These are phyloP conservation scores for Alternaria rosae DNA, from an alignment of 2,329 filamentous ascomycete genomes.

Conservation along the genomic window DNA sequence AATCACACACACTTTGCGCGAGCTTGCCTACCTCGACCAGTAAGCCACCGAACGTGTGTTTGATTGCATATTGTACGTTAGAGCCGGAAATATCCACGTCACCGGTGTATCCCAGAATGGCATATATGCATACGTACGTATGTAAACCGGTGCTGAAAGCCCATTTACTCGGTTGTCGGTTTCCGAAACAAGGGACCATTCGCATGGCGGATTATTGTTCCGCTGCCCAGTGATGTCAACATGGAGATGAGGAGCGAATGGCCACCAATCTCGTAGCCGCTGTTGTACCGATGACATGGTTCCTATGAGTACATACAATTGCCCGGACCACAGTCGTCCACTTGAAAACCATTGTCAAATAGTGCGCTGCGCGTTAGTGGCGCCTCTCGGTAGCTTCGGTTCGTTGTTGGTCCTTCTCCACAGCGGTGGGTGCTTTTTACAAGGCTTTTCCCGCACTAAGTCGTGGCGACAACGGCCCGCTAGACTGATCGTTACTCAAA, in stretches of 20 bases:
- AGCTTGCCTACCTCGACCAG: constrained; percentile 12
- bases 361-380: constrained; percentile 13
- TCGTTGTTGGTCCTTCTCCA: constrained; percentile 7
- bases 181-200: constrained; percentile 12
- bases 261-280: constrained; percentile 1
- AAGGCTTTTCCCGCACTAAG: constrained; percentile 31
- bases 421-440: constrained; percentile 16
- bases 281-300: constrained; percentile 20
- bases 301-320: constrained; percentile 6
- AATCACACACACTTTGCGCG: constrained; percentile 6
- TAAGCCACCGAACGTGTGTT: constrained; percentile 14
- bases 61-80: constrained; percentile 1
- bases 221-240: constrained; percentile 15
- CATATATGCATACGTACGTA: constrained; percentile 8
- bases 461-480: constrained; percentile 32
- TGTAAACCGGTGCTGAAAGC: constrained; percentile 4
- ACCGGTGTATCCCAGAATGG: constrained; percentile 5
- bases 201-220: constrained; percentile 13
- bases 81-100: constrained; percentile 11
- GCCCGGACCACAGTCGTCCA: constrained; percentile 10
- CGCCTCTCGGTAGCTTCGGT: constrained; percentile 14
- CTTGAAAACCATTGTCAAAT: constrained; percentile 14
- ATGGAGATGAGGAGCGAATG: background rate
- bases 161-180: constrained; percentile 7
- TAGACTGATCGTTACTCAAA: constrained; percentile 26